Conservation (phyloP, 305 asterid species). For the Ruellia speciosa region DNA sequence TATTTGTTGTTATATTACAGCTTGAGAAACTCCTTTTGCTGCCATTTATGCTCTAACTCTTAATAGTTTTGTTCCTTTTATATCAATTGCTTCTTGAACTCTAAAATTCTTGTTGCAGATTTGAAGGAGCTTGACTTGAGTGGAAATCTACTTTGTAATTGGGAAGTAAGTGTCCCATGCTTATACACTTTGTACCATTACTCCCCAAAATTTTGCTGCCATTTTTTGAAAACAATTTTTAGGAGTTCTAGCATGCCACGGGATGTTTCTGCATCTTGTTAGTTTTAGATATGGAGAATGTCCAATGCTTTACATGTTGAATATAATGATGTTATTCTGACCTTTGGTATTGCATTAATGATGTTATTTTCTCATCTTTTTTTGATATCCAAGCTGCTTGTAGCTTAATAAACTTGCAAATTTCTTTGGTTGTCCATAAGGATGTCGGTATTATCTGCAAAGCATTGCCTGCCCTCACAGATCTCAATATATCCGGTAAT, state of each 20-base stretch:
- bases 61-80: slow-evolving; percentile 10
- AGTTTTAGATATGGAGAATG: slow-evolving; percentile 13
- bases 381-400: background rate
- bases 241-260: background rate
- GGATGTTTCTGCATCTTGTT: slow-evolving; percentile 3
- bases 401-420: slow-evolving; percentile 4
- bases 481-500: slow-evolving; percentile 67
- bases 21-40: slow-evolving; percentile 6
- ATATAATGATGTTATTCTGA: background rate
- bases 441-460: slow-evolving; percentile 64
- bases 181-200: slow-evolving; percentile 6
- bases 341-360: no score
- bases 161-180: slow-evolving; percentile 64
- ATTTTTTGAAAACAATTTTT: background rate
- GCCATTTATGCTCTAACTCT: background rate
- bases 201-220: background rate
- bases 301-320: slow-evolving; percentile 2
- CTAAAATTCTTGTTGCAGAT: slow-evolving; percentile 41
- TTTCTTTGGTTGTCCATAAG: slow-evolving; percentile 27
- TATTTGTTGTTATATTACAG: slow-evolving; percentile 4
- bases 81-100: slow-evolving; percentile 19
- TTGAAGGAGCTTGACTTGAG: slow-evolving; percentile 90
- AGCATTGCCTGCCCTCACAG: slow-evolving; percentile 59
- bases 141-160: slow-evolving; percentile 66
- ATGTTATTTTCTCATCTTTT: background rate